A percentile compares a stretch with the other conserved stretches of the same genome.
Conservation (phyloP, 352 stramenopile species). For the Pythium scleroteichum region DNA sequence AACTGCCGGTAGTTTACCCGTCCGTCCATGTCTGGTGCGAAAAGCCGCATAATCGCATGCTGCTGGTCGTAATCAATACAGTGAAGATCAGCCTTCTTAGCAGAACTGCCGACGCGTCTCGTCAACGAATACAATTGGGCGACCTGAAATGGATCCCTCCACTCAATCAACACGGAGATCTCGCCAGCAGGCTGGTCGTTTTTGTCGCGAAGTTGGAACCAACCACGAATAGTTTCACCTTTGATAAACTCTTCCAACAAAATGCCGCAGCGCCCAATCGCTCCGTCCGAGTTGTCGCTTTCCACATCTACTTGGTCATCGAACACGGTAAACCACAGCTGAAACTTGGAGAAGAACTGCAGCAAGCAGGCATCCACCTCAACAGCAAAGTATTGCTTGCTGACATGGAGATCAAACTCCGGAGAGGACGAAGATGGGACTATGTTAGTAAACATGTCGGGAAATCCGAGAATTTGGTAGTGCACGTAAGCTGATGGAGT, state of each 20-base stretch:
- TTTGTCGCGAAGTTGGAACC: slow-evolving; percentile 67
- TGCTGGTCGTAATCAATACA: slow-evolving; percentile 73
- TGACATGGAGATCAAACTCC: slow-evolving; percentile 70
- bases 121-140: slow-evolving; percentile 46
- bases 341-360: slow-evolving; percentile 82
- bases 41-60: slow-evolving; percentile 59
- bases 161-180: slow-evolving; percentile 72
- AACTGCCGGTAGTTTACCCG: slow-evolving; percentile 78
- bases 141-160: slow-evolving; percentile 76
- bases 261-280: slow-evolving; percentile 80
- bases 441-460: slow-evolving; percentile 89
- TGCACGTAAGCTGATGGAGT: slow-evolving; percentile 83
- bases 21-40: slow-evolving; percentile 59
- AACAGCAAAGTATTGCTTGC: slow-evolving; percentile 65
- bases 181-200: slow-evolving; percentile 60
- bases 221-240: slow-evolving; percentile 69
- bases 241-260: slow-evolving; percentile 63
- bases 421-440: slow-evolving; percentile 56
- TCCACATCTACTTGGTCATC: slow-evolving; percentile 61
- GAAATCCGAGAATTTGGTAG: slow-evolving; percentile 90
- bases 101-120: slow-evolving; percentile 24
- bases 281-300: slow-evolving; percentile 40
- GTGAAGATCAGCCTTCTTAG: slow-evolving; percentile 38
- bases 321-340: slow-evolving; percentile 85
- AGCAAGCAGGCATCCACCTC: slow-evolving; percentile 75